Evolutionary conservation across 1,284 basidiomycete genomes (phyloP).

Genomic region (Hortiboletus rubellus): DNA sequence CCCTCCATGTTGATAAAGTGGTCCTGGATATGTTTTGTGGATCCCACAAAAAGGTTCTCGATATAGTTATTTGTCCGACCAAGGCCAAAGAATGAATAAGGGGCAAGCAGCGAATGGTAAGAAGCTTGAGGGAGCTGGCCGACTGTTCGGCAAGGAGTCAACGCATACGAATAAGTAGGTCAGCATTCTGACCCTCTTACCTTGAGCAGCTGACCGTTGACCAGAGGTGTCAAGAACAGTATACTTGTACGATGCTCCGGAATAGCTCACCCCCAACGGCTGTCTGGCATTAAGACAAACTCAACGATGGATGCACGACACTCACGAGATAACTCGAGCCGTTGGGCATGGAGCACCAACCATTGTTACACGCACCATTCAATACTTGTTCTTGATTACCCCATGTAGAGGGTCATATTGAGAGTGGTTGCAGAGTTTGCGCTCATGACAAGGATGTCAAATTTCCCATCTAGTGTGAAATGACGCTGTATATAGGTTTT

Average conservation of each 20-base stretch:
- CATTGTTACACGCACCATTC: slow-evolving; percentile 89
- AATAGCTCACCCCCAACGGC: slow-evolving; percentile 93
- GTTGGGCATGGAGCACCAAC: slow-evolving; percentile 66
- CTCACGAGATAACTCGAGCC: slow-evolving; percentile 74
- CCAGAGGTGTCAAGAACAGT: slow-evolving; percentile 96
- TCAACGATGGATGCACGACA: slow-evolving; percentile 5
- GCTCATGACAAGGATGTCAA: slow-evolving; percentile 90
- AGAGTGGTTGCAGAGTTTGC: slow-evolving; percentile 52
- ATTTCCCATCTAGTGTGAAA: slow-evolving; percentile 88
- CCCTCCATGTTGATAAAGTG: slow-evolving; percentile 93
- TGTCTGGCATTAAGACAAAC: slow-evolving; percentile 35
- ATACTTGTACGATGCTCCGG: slow-evolving; percentile 96
- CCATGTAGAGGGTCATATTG: slow-evolving; percentile 70
- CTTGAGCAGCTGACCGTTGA: slow-evolving; percentile 85
- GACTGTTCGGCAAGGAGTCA: slow-evolving; percentile 49
- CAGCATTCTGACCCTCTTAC: slow-evolving; percentile 38
- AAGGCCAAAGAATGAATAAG: slow-evolving; percentile 95
- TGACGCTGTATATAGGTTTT: slow-evolving; percentile 67
- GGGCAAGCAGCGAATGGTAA: slow-evolving; percentile 87
- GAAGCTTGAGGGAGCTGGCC: slow-evolving; percentile 91
- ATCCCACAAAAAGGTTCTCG: slow-evolving; percentile 93
- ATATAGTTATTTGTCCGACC: slow-evolving; percentile 99
- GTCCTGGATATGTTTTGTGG: slow-evolving; percentile 67
- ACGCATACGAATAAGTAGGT: not conserved
- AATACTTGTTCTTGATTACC: slow-evolving; percentile 64